phyloP scores from a whole-genome alignment of 2,329 filamentous ascomycete species.

The Pseudogymnoascus sp. region DNA sequence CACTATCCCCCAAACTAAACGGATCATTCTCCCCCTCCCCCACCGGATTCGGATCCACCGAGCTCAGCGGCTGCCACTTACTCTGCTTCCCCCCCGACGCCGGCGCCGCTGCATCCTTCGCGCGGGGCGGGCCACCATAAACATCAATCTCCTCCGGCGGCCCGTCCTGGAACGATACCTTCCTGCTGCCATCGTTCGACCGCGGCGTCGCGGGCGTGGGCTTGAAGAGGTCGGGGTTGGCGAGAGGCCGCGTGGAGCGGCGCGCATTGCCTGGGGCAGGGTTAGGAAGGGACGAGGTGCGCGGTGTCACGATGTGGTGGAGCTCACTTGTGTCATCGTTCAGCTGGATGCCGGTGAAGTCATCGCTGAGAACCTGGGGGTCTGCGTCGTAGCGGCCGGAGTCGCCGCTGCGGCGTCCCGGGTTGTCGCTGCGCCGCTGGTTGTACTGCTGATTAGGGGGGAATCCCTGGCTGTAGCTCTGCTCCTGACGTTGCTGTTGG shows the following conservation, averaged over 20 bases:
- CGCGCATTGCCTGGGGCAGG: conserved; percentile 40
- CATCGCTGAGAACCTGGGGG: conserved; percentile 79
- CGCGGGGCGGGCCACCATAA: conserved; percentile 58
- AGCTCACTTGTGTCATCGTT: conserved; percentile 56
- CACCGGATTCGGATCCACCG: conserved; percentile 76
- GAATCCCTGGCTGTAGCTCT: conserved; percentile 29
- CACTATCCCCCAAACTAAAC: conserved; percentile 91
- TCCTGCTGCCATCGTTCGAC: conserved; percentile 35
- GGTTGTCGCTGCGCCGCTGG: conserved; percentile 48
- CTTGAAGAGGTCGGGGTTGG: conserved; percentile 77
- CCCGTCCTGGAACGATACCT: conserved; percentile 49
- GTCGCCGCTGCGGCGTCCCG: conserved; percentile 71
- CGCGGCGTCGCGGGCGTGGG: conserved; percentile 40
- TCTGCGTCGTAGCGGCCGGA: conserved; percentile 92
- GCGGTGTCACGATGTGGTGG: conserved; percentile 36
- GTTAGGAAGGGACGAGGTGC: conserved; percentile 32
- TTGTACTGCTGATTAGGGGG: conserved; percentile 30
- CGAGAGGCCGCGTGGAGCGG: conserved; percentile 54
- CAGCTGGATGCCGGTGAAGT: conserved; percentile 68
- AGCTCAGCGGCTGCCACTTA: conserved; percentile 94
- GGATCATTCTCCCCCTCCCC: conserved; percentile 85
- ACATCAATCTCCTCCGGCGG: conserved; percentile 69
- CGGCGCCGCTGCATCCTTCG: conserved; percentile 39
- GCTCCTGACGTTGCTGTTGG: conserved; percentile 52
- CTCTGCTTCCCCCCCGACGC: conserved; percentile 62